Evolutionary conservation across 2,329 filamentous ascomycete species (phyloP).

Genomic region (Cercospora beticola): DNA sequence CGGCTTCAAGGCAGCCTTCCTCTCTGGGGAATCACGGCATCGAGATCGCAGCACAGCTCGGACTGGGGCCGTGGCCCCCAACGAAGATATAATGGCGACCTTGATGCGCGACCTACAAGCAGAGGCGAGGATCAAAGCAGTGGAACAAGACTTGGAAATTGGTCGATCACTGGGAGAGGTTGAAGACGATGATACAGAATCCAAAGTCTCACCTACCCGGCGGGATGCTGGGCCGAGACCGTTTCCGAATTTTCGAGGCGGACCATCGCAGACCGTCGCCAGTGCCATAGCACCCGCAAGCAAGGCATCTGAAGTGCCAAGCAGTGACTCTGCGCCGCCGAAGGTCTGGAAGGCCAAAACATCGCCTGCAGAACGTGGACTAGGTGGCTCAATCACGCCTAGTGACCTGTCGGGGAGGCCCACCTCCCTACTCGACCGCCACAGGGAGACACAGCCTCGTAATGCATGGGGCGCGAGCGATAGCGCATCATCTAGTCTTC

Average conservation of each 20-base stretch:
- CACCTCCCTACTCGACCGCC: slow-evolving; percentile 4
- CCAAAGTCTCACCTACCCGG: background rate
- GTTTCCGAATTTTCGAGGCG: slow-evolving; percentile 13
- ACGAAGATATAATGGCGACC: background rate
- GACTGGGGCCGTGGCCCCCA: background rate
- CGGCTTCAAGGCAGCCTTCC: slow-evolving; percentile 4
- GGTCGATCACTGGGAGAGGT: background rate
- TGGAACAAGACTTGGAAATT: background rate
- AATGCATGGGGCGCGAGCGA: slow-evolving; percentile 5
- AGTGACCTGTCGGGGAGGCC: background rate
- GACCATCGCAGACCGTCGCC: background rate
- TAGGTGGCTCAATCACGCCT: slow-evolving; percentile 2
- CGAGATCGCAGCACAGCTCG: background rate
- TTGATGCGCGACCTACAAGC: background rate
- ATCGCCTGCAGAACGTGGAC: slow-evolving; percentile 17
- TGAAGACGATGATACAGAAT: background rate
- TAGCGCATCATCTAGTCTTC: background rate
- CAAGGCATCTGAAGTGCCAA: background rate
- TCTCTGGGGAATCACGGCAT: background rate
- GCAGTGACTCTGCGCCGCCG: background rate
- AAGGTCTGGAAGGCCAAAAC: slow-evolving; percentile 21
- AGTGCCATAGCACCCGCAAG: background rate
- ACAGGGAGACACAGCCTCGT: background rate
- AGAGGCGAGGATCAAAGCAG: background rate
- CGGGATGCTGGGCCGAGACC: slow-evolving; percentile 6